Conservation (phyloP, 176 grass and related monocot species). For the Elaeis guineensis region DNA sequence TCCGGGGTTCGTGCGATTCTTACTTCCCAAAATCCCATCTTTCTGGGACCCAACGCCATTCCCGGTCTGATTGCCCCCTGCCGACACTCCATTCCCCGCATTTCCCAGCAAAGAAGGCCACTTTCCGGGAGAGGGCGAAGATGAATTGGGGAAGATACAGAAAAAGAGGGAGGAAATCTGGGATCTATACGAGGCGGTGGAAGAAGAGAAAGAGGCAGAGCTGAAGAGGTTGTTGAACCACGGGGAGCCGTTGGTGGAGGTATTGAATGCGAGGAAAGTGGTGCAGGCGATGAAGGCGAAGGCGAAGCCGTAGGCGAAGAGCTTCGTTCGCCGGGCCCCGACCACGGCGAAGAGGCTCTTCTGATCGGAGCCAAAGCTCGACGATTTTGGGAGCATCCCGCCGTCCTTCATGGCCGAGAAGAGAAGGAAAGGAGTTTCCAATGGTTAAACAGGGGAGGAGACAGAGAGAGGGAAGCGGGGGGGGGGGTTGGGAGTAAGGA, state of each 20-base stretch:
- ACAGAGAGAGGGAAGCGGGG: too few relatives aligned
- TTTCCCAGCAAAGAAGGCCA: too few relatives aligned
- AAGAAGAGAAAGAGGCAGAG: slow-evolving; percentile 28
- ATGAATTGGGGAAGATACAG: slow-evolving; percentile 53
- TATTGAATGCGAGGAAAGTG: slow-evolving; percentile 47
- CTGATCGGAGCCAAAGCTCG: slow-evolving; percentile 8
- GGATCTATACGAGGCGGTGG: slow-evolving; percentile 38
- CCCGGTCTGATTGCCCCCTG: too few relatives aligned
- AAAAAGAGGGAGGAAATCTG: slow-evolving; percentile 60
- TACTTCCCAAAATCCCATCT: slow-evolving; percentile 2
- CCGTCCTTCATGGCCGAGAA: too few relatives aligned
- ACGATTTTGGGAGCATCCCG: too few relatives aligned
- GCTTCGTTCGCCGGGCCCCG: slow-evolving; percentile 26
- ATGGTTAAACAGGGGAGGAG: too few relatives aligned
- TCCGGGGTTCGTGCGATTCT: slow-evolving; percentile 3
- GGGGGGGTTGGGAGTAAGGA: too few relatives aligned
- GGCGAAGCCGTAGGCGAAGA: slow-evolving; percentile 58
- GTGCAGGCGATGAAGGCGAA: slow-evolving; percentile 55
- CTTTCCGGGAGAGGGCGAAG: slow-evolving; percentile 8
- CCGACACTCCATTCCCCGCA: too few relatives aligned
- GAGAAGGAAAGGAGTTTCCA: too few relatives aligned
- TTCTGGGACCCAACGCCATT: neutral
- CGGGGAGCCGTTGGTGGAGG: slow-evolving; percentile 25
- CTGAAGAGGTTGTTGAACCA: slow-evolving; percentile 58
- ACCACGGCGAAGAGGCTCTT: slow-evolving; percentile 6